Base-by-base conservation (phyloP, 2,329 filamentous ascomycete genomes). In the Chrysoporthe austroafricana region DNA sequence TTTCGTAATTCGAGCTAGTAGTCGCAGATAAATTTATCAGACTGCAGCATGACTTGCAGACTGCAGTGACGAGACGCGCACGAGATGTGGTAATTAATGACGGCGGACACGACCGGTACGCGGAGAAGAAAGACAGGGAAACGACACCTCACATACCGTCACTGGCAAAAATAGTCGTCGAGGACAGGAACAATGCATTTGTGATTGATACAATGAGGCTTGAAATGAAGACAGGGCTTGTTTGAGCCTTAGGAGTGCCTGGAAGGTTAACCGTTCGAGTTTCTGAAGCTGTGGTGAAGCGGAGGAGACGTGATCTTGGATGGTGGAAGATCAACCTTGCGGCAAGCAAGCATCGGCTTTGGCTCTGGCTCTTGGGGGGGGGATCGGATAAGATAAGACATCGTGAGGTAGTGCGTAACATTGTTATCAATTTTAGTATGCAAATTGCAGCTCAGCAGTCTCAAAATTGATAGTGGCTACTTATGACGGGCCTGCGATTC, bases 321-420 rank as follows among this genome's bases (percentile, higher is more conserved):
- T 57, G 54, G 54, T 36, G 54, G 32, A 36, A 34, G 54, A 57
- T 57, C 59, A 21, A 58, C 42, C 59, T 32, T 14, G 50, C 21
- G 36, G 39, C 59, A 48, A 61, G 59, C 59, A 61, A 46, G 52
- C 50, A 63, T 58, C 62, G 52, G 52, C 62, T 64, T 58, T 50
- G 43, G 63, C 18, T 36, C 39, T 61, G 59, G 54, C 54, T 39
- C 39, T 54, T 14, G n/a, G 11, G 11, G 21, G 32, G 50, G 59
- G 16, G 59, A 26, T n/a, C 16, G 59, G 59, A 61, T 61, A 61
- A 61, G 59, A 46, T 48, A 46, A 46, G 59, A 61, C 21, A 26
- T 26, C 9, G 6, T 9, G 7, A n/a, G 18, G 59, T 61, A 61
- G 18, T 21, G 14, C 32, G 6, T 26, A 61, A 61, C 42, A 44